phyloP scores from a whole-genome alignment of 2,329 filamentous ascomycete species.

The Microdochium bolleyi region DNA sequence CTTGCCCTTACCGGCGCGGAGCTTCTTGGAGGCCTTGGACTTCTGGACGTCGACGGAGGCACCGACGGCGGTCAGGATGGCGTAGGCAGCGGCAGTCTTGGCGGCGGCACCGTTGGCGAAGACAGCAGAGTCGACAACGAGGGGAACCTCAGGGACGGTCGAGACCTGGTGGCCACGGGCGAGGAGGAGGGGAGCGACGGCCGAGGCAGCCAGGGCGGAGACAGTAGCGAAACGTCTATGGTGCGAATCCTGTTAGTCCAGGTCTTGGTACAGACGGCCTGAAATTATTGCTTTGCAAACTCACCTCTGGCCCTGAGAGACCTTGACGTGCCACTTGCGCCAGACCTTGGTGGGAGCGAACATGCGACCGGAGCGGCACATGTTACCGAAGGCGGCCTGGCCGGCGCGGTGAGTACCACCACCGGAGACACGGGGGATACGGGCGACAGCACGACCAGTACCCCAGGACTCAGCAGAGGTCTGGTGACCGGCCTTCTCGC shows the following conservation, averaged over 20 bases:
- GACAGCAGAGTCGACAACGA: constrained; percentile 86
- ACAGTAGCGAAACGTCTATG: constrained; percentile 88
- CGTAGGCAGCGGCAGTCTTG: constrained; percentile 83
- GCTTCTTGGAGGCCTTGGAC: constrained; percentile 93
- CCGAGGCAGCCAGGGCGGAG: constrained; percentile 94
- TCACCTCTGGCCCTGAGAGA: constrained; percentile 97
- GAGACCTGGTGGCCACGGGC: constrained; percentile 96
- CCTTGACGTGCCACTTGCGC: constrained; percentile 99
- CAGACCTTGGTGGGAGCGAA: constrained; percentile 99
- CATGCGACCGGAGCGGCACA: constrained; percentile 99
- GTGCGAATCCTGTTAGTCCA: constrained; percentile 6
- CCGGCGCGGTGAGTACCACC: constrained; percentile 99
- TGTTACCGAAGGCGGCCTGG: constrained; percentile 99
- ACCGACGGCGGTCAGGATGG: constrained; percentile 84
- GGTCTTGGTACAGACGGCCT: neutral
- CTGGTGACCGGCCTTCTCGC: constrained; percentile 99
- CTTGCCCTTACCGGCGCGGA: constrained; percentile 98
- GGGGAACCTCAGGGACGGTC: constrained; percentile 88
- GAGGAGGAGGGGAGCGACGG: constrained; percentile 87
- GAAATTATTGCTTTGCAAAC: constrained; percentile 17
- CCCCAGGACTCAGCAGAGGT: constrained; percentile 99
- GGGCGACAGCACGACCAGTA: constrained; percentile 98
- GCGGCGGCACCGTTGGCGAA: constrained; percentile 72
- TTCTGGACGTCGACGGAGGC: constrained; percentile 87
- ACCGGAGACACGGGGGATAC: constrained; percentile 99